Percentiles rank a stretch among this genome's conserved stretches.
Conservation (phyloP, 2,329 filamentous ascomycete genomes). For the Westerdykella sp. region DNA sequence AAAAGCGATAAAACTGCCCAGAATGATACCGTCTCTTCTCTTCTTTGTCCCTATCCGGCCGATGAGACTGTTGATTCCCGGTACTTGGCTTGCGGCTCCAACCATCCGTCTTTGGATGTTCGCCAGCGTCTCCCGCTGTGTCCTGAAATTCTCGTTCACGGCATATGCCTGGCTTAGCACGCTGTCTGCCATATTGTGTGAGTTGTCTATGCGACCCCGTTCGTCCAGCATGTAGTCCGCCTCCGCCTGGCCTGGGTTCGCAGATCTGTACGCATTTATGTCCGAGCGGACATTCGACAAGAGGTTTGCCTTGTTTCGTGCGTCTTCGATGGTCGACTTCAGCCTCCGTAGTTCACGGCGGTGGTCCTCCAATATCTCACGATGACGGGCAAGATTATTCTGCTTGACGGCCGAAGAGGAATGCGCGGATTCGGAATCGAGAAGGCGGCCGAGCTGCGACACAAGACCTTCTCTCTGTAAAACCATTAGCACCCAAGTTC, state of each 20-base stretch:
- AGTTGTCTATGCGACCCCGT: slow-evolving; percentile 76
- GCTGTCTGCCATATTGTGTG: slow-evolving; percentile 80
- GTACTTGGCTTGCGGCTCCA: slow-evolving; percentile 80
- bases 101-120: slow-evolving; percentile 90
- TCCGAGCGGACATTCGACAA: slow-evolving; percentile 86
- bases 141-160: slow-evolving; percentile 81
- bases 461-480: slow-evolving; percentile 72
- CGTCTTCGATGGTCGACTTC: slow-evolving; percentile 64
- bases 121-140: slow-evolving; percentile 80
- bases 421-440: slow-evolving; percentile 84
- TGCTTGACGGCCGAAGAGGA: slow-evolving; percentile 93
- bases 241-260: slow-evolving; percentile 75
- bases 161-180: slow-evolving; percentile 95
- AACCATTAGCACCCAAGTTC: slow-evolving; percentile 1
- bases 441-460: slow-evolving; percentile 74
- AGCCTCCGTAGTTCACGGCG: slow-evolving; percentile 73
- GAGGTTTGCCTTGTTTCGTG: slow-evolving; percentile 82
- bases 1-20: slow-evolving; percentile 84
- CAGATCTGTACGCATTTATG: slow-evolving; percentile 79
- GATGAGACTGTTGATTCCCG: slow-evolving; percentile 88
- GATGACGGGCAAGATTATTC: slow-evolving; percentile 86
- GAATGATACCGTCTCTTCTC: slow-evolving; percentile 87
- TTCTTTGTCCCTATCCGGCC: slow-evolving; percentile 90
- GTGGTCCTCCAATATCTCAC: slow-evolving; percentile 84
- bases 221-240: slow-evolving; percentile 97